phyloP scores from a whole-genome alignment of 176 grass and related monocot genomes.

The Oryza coarctata region DNA sequence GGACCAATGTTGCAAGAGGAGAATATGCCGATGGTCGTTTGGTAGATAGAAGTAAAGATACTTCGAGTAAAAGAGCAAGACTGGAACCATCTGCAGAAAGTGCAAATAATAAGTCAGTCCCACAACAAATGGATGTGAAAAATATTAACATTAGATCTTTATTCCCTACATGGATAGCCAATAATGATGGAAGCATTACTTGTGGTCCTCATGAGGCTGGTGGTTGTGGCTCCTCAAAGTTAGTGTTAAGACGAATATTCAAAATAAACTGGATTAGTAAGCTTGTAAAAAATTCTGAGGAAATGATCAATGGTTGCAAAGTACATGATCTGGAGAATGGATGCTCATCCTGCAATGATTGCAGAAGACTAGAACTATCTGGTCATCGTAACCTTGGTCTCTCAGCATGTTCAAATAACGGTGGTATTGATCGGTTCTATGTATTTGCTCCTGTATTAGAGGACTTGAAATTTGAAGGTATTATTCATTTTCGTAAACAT shows the following conservation, averaged over 20 bases:
- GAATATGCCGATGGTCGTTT: conserved; percentile 29
- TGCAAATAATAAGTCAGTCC: conserved; percentile 36
- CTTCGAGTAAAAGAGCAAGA: conserved; percentile 34
- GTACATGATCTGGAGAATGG: conserved; percentile 47
- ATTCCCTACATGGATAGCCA: conserved; percentile 84
- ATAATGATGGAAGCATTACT: conserved; percentile 66
- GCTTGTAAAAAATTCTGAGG: conserved; percentile 82
- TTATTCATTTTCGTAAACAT: conserved; percentile 75
- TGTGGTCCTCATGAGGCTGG: conserved; percentile 66
- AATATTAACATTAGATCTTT: conserved; percentile 59
- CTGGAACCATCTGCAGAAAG: conserved; percentile 38
- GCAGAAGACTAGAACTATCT: conserved; percentile 31
- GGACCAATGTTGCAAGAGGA: conserved; percentile 34
- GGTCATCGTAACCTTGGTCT: conserved; percentile 16
- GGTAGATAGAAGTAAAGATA: conserved; percentile 50
- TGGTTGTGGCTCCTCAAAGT: conserved; percentile 83
- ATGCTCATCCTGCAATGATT: conserved; percentile 38
- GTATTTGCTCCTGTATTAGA: conserved; percentile 61
- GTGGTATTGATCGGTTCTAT: conserved; percentile 36
- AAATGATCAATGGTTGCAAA: conserved; percentile 91
- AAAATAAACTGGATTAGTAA: conserved; percentile 99
- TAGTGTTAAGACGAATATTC: conserved; percentile 88
- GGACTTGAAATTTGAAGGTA: conserved; percentile 66
- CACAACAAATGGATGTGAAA: conserved; percentile 37
- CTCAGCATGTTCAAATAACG: conserved; percentile 45